Conservation (phyloP, 768 basidiomycete species). For the Nidularia sp. region DNA sequence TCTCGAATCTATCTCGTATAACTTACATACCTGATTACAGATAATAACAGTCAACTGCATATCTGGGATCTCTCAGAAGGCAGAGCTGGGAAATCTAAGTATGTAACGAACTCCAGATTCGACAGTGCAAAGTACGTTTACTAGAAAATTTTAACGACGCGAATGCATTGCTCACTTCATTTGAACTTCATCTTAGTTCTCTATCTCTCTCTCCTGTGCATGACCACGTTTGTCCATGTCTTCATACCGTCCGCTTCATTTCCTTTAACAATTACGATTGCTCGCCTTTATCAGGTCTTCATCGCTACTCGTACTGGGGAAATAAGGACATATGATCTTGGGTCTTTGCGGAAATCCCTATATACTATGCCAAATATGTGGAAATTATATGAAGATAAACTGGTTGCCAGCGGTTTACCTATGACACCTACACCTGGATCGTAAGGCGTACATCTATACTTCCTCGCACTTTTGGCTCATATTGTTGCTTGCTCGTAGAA, state of each 20-base stretch:
- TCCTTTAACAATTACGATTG: slow-evolving; percentile 47
- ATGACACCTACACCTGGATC: slow-evolving; percentile 20
- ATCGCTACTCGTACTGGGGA: slow-evolving; percentile 48
- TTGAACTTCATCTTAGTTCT: not conserved
- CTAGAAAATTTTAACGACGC: not conserved
- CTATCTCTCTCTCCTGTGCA: not conserved
- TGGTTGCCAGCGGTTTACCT: slow-evolving; percentile 33
- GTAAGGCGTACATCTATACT: slow-evolving; percentile 18
- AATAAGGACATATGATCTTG: slow-evolving; percentile 73
- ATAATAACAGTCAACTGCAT: too few relatives aligned
- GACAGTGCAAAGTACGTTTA: slow-evolving; percentile 37
- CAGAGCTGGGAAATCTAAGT: too few relatives aligned
- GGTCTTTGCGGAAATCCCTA: slow-evolving; percentile 59
- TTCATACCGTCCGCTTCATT: slow-evolving; percentile 61
- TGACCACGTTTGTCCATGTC: slow-evolving; percentile 1
- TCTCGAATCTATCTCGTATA: too few relatives aligned
- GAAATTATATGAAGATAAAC: slow-evolving; percentile 64
- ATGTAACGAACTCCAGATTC: slow-evolving; percentile 41
- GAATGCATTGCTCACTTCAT: not conserved
- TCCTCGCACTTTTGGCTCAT: not conserved
- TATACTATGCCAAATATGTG: slow-evolving; percentile 76
- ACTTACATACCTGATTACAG: too few relatives aligned
- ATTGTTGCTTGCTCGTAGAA: not conserved
- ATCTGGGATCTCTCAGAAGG: too few relatives aligned
- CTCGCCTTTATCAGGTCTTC: slow-evolving; percentile 31